phyloP scores from a whole-genome alignment of 73 alveolate species.

The Tetrahymena malaccensis region DNA sequence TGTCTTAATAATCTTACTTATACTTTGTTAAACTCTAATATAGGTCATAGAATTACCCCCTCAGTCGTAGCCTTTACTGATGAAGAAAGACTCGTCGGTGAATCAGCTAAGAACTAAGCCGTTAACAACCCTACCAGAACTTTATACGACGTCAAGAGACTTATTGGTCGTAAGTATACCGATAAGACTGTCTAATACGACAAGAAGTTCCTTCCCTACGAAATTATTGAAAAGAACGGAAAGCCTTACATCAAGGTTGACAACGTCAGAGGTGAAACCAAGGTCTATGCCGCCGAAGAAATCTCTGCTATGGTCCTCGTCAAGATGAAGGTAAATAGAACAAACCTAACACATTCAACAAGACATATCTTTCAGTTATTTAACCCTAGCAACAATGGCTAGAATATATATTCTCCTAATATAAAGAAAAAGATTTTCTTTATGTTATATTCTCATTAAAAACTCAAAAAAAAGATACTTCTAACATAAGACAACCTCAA shows the following conservation, averaged over 20 bases:
- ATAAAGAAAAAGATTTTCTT: neutral
- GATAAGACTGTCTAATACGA: conserved; percentile 83
- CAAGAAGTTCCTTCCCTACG: conserved; percentile 84
- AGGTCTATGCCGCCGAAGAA: conserved; percentile 88
- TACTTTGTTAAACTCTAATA: conserved; percentile 14
- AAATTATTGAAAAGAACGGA: conserved; percentile 76
- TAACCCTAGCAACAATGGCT: neutral
- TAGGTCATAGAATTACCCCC: conserved; percentile 78
- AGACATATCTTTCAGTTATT: neutral
- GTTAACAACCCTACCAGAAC: conserved; percentile 74
- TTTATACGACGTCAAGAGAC: conserved; percentile 76
- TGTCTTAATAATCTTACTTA: neutral
- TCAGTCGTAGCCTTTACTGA: conserved; percentile 91
- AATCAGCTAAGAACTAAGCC: conserved; percentile 87
- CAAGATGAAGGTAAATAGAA: conserved; percentile 60
- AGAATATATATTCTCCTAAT: neutral
- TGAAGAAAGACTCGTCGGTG: conserved; percentile 87
- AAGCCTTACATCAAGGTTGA: conserved; percentile 87
- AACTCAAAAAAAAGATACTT: neutral
- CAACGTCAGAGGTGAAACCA: conserved; percentile 41
- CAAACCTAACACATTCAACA: neutral
- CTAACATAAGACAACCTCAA: neutral
- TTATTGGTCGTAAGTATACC: conserved; percentile 58
- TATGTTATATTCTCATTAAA: neutral
- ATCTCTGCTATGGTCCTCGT: conserved; percentile 82